phyloP scores from a whole-genome alignment of 2,329 filamentous ascomycete genomes.

The Aspergillus tubingensis region DNA sequence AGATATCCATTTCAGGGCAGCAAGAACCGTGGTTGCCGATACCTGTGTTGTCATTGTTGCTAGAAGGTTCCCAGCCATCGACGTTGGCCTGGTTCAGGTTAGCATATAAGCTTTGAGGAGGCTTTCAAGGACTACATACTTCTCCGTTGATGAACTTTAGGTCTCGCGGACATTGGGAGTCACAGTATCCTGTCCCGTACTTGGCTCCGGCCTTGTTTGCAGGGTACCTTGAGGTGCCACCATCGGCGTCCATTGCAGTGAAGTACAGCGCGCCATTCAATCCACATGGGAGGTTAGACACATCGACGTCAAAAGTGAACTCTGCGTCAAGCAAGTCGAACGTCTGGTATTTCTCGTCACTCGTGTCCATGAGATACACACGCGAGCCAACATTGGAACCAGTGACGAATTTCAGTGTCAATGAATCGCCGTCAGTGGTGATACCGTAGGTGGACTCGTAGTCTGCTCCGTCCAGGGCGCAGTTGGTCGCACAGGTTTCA shows the following conservation, averaged over 20 bases:
- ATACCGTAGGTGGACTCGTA: conserved; percentile 56
- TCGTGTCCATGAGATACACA: conserved; percentile 62
- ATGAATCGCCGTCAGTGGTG: conserved; percentile 49
- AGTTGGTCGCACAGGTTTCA: conserved; percentile 56
- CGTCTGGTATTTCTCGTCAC: conserved; percentile 62
- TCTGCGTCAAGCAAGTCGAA: conserved; percentile 67
- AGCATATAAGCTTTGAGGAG: not conserved
- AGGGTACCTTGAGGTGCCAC: conserved; percentile 54
- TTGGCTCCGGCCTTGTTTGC: conserved; percentile 59
- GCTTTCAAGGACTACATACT: conserved; percentile 13
- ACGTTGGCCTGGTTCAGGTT: conserved; percentile 49
- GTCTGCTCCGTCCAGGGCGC: conserved; percentile 58
- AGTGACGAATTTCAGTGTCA: conserved; percentile 53
- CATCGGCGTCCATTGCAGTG: conserved; percentile 60
- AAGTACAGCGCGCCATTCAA: conserved; percentile 72
- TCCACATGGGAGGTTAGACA: conserved; percentile 67
- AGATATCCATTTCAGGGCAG: conserved; percentile 69
- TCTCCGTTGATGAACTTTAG: conserved; percentile 47
- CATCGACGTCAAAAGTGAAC: conserved; percentile 72
- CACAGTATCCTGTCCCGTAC: conserved; percentile 66
- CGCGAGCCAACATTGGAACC: conserved; percentile 52
- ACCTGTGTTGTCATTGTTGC: conserved; percentile 57
- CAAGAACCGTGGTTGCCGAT: conserved; percentile 58
- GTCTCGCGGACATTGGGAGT: conserved; percentile 57
- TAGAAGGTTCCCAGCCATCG: conserved; percentile 54